phyloP scores from a whole-genome alignment of 352 stramenopile species.

The Saprolegnia parasitica region DNA sequence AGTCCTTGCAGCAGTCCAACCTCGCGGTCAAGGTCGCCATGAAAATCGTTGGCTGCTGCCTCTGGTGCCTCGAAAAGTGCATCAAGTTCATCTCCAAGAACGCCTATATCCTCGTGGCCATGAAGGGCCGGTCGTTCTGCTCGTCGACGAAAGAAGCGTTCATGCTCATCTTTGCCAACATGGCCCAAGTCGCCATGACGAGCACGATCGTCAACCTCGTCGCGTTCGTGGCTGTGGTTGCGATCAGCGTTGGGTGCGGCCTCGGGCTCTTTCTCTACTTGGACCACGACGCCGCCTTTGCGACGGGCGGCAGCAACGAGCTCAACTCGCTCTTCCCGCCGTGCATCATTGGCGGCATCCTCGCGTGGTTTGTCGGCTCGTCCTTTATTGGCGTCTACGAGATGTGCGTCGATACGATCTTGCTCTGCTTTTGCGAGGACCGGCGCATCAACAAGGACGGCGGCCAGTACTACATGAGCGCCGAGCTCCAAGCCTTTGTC shows the following conservation, averaged over 20 bases:
- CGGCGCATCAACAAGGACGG: conserved; percentile 61
- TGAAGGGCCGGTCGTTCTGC: conserved; percentile 75
- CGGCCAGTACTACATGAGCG: conserved; percentile 74
- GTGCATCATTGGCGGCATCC: conserved; percentile 84
- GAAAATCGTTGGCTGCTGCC: conserved; percentile 86
- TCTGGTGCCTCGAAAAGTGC: conserved; percentile 94
- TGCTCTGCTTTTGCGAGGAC: conserved; percentile 96
- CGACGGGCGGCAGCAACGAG: conserved; percentile 47
- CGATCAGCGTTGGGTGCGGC: conserved; percentile 52
- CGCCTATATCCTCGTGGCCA: conserved; percentile 88
- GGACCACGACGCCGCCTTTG: conserved; percentile 53
- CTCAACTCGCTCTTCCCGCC: conserved; percentile 80
- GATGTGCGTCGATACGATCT: conserved; percentile 93
- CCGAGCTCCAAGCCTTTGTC: conserved; percentile 64
- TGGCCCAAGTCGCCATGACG: conserved; percentile 84
- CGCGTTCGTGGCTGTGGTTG: conserved; percentile 90
- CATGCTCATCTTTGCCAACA: conserved; percentile 88
- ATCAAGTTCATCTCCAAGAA: conserved; percentile 98
- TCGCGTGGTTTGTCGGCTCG: conserved; percentile 90
- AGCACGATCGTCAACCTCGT: conserved; percentile 88
- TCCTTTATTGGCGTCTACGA: conserved; percentile 95
- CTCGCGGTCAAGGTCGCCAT: conserved; percentile 78
- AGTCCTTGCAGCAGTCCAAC: conserved; percentile 74
- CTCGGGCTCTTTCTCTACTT: conserved; percentile 59
- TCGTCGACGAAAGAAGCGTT: conserved; percentile 88